Percentiles rank a stretch among this genome's conserved stretches.
These are phyloP conservation scores for Tetrahymena thermophila DNA, from an alignment of 73 alveolate genomes.

Conservation along the genomic window DNA sequence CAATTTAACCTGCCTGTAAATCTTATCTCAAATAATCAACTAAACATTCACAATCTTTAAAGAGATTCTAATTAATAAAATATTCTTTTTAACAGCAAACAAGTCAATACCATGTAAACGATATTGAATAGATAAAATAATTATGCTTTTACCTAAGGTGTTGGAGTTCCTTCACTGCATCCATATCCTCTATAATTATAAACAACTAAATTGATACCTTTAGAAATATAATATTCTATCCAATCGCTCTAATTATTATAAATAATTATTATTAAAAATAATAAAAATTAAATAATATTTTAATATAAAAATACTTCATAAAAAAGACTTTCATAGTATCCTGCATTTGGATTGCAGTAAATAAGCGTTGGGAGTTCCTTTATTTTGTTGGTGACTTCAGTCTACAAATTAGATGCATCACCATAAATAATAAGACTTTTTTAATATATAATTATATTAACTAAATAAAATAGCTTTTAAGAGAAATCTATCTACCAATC, in stretches of 20 bases:
- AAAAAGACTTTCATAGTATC: constrained; percentile 38
- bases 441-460: background rate
- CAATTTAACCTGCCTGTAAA: constrained; percentile 22
- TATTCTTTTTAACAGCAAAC: too few species aligned
- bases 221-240: background rate
- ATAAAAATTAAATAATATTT: too few species aligned
- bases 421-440: background rate
- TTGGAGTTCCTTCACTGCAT: constrained; percentile 31
- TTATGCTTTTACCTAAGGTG: background rate
- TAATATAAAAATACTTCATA: background rate
- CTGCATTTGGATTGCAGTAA: constrained; percentile 59
- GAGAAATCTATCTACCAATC: background rate
- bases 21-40: constrained; percentile 38
- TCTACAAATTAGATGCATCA: background rate
- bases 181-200: constrained; percentile 61
- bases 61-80: background rate
- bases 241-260: background rate
- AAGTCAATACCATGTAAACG: too few species aligned
- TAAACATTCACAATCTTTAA: constrained; percentile 46
- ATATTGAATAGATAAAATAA: too few species aligned
- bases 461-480: background rate
- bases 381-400: background rate
- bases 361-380: constrained; percentile 27
- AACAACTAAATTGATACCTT: constrained; percentile 45
- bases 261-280: too few species aligned